A percentile compares a stretch with the other conserved stretches of the same genome.
phyloP scores from a whole-genome alignment of 495 filamentous ascomycete genomes.

The Lasiosphaeris hirsuta region DNA sequence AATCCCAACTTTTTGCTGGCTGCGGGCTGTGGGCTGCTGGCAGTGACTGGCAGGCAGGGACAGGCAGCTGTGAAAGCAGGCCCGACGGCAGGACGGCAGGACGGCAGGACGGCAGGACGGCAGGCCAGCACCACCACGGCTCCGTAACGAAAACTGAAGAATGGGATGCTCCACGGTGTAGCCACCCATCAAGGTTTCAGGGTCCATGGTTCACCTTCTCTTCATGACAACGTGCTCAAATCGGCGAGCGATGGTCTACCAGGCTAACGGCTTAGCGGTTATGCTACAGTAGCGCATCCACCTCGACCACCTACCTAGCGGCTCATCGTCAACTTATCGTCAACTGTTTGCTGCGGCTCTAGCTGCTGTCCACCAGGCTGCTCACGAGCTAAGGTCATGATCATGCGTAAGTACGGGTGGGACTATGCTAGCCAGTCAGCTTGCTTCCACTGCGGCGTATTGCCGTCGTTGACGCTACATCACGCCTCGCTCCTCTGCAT shows the following conservation, averaged over 20 bases:
- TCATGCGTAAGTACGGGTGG: too few relatives aligned
- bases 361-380: neutral
- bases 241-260: too few relatives aligned
- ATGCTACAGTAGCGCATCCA: too few relatives aligned
- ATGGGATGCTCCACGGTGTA: neutral
- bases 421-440: too few relatives aligned
- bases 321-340: neutral
- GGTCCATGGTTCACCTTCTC: too few relatives aligned
- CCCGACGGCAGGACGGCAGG: neutral
- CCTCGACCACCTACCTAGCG: too few relatives aligned
- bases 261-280: too few relatives aligned
- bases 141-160: neutral
- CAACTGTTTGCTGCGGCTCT: neutral
- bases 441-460: too few relatives aligned
- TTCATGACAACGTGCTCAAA: too few relatives aligned
- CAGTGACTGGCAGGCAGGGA: neutral
- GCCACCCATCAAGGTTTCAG: too few relatives aligned
- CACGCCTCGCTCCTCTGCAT: too few relatives aligned
- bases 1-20: conserved; percentile 4
- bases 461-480: too few relatives aligned
- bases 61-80: neutral
- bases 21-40: neutral
- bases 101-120: neutral
- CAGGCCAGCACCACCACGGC: neutral
- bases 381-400: neutral